These are phyloP conservation scores for Wickerhamiella lipophila DNA, from an alignment of 805 yeast genomes.

Conservation along the genomic window DNA sequence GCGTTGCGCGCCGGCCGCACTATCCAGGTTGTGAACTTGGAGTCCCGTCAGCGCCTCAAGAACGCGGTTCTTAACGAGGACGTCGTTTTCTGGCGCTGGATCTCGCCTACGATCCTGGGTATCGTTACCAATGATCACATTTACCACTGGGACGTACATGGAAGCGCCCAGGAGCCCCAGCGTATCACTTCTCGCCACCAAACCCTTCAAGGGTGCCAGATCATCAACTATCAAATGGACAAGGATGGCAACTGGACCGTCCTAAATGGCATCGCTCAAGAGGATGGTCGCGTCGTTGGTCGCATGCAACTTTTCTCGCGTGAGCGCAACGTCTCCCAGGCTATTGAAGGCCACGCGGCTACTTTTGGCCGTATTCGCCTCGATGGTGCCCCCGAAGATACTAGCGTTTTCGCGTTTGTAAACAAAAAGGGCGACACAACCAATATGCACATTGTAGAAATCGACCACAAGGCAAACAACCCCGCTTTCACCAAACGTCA, in stretches of 20 bases:
- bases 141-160: constrained; percentile 70
- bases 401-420: constrained; percentile 86
- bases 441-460: constrained; percentile 83
- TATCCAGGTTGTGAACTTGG: constrained; percentile 78
- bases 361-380: constrained; percentile 66
- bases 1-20: constrained; percentile 95
- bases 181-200: constrained; percentile 75
- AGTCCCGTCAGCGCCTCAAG: constrained; percentile 76
- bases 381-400: constrained; percentile 57
- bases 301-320: constrained; percentile 86
- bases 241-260: constrained; percentile 83
- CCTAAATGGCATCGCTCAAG: constrained; percentile 87
- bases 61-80: constrained; percentile 78
- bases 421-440: constrained; percentile 77
- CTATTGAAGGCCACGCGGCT: constrained; percentile 96
- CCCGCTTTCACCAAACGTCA: constrained; percentile 82
- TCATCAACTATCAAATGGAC: constrained; percentile 80
- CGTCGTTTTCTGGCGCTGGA: constrained; percentile 93
- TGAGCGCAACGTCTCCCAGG: constrained; percentile 84
- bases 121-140: constrained; percentile 67
- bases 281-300: constrained; percentile 88
- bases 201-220: constrained; percentile 61
- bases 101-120: constrained; percentile 59
- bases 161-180: constrained; percentile 64
- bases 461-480: constrained; percentile 76